Base-by-base conservation (phyloP, 2,329 filamentous ascomycete genomes). In the Ascochyta pisi region DNA sequence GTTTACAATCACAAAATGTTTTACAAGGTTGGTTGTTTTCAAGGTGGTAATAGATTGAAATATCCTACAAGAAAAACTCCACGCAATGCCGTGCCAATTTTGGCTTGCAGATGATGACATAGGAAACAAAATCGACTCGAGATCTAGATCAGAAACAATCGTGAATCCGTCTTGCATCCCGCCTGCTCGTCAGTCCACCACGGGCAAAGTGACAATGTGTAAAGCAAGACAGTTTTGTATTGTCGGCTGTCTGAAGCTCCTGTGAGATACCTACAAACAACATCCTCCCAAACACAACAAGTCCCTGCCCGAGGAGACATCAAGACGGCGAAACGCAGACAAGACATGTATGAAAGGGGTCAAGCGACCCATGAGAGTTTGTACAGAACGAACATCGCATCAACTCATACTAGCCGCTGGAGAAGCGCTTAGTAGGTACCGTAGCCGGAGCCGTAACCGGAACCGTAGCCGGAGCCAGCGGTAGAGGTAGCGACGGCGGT, bases 311-410 rank as follows among this genome's bases (percentile, higher is more conserved):
- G 54, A 64, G 59, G 62, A 59, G 62, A 62, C 59, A 51, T 54
- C 52, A 63, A 54, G 42, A 63, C 59, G 57, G 53, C 56, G 46
- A 50, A 62, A 60, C 46, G 42, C 55, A 65, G 57, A 67, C 62
- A 61, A 63, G 60, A 63, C 58, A 64, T 62, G 56, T 58, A 65
- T 64, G 66, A 67, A 68, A 64, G 43, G 54, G 63, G 50, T 57
- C 65, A 68, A 67, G 51, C 57, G 62, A 63, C 57, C 64, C 58
- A 31, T 49, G 41, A 47, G 54, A 57, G 58, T 57, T 56, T 57
- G 55, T 57, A 62, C 59, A 60, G 41, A 63, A 58, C 40, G 44
- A 47, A 51, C 26, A 63, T 58, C 58, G 51, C 50, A 45, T 64
- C 54, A 62, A 48, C 57, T 65, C 50, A 62, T 57, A 49, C 60